phyloP scores from a whole-genome alignment of 768 basidiomycete genomes.

The Mycena rosella region DNA sequence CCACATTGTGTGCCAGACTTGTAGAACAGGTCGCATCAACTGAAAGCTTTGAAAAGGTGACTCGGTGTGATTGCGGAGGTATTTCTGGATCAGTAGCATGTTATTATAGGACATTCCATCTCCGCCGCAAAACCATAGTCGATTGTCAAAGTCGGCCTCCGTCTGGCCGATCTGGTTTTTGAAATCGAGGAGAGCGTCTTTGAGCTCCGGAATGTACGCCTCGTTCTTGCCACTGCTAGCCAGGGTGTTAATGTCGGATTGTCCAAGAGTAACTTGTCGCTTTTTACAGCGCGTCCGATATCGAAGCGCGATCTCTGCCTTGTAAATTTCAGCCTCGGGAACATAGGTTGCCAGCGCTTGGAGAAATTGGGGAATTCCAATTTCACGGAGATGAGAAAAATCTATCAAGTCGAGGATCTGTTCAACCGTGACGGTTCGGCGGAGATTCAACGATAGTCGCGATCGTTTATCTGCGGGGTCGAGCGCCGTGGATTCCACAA shows the following conservation, averaged over 20 bases:
- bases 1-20: conserved; percentile 52
- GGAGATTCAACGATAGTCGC: not conserved
- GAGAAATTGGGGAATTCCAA: not conserved
- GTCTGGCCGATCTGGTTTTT: conserved; percentile 40
- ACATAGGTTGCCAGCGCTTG: not conserved
- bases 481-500: not conserved
- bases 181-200: conserved; percentile 10
- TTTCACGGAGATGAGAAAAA: not conserved
- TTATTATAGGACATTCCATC: conserved; percentile 54
- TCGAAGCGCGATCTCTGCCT: not conserved
- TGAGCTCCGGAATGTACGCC: not conserved
- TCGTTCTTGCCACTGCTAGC: conserved; percentile 12
- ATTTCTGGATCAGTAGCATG: conserved; percentile 13
- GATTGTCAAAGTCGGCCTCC: conserved; percentile 35
- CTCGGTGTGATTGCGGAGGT: conserved; percentile 12
- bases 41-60: conserved; percentile 39
- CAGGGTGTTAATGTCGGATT: not conserved
- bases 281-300: not conserved
- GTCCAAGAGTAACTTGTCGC: not conserved
- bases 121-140: conserved; percentile 47
- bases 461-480: not conserved
- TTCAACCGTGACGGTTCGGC: not conserved
- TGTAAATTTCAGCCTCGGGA: not conserved
- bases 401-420: not conserved
- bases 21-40: conserved; percentile 38